Evolutionary conservation across 148 eudicot genomes (phyloP), one percentile per base, ranked within the genome.

Genomic region (Selenicereus undatus): DNA sequence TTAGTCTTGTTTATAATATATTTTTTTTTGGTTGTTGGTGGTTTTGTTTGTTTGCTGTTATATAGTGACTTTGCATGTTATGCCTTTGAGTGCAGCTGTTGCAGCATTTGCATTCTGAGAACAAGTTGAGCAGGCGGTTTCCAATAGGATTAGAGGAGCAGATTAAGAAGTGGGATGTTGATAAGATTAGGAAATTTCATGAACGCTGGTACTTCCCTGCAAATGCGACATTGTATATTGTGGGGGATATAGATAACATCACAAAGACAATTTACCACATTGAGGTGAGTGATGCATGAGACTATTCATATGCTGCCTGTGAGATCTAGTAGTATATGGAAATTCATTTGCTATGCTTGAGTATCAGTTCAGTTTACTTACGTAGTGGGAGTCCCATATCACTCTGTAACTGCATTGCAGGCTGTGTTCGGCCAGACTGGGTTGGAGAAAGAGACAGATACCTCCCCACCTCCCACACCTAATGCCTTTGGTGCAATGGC

Each of bases 171-270:
- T 97, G 99, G 99, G 99, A 97, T 91, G 98, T 91, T 75, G 99
- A 97, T 78, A 94, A 92, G 86, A 97, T 97, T 60, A 89, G 97
- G 83, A 91, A 89, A 83, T 97, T 97, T 82, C 99, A 97, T 43
- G 99, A 97, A 80, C 92, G 98, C 73, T 97, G 99, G 99, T 97
- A 97, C 85, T 97, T 97, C 78, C 99, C 99, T 45, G 99, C 97
- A 77, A 97, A 97, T 83, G 94, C 98, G 51, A 97, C 99, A 73
- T 86, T 97, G 83, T 97, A 92, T 83, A 90, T 97, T 79, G 99
- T 97, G 43, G 99, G 99, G 77, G 99, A 97, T 88, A 90, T 97
- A 60, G 92, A 92, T 78, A 77, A 97, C 85, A 90, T 94, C 75
- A 75, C 97, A 21, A 89, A 89, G 90, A 90, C 97, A 54, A 82